Percentiles rank a stretch among this genome's conserved stretches.
Evolutionary conservation across 176 grass and related monocot species (phyloP).

Genomic region (Triticum timopheevii): DNA sequence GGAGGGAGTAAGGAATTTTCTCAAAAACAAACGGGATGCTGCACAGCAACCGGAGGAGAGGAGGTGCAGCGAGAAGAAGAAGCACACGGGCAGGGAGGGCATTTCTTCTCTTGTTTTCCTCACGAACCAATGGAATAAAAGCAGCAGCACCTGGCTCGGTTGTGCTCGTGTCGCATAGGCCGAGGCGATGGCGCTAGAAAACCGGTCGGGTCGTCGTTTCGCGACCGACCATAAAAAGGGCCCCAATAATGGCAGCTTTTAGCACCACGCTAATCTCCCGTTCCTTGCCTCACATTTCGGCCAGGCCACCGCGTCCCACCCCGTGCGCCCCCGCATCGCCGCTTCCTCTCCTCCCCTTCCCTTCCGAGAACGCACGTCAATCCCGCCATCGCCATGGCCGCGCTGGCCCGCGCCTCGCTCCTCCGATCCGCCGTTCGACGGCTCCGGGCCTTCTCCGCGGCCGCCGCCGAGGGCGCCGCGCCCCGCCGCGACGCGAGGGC

Average conservation of each 20-base stretch:
- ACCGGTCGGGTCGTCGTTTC: not conserved
- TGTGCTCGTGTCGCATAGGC: not conserved
- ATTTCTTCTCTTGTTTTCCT: not conserved
- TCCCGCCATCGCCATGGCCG: constrained; percentile 41
- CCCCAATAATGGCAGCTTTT: constrained; percentile 12
- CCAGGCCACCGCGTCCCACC: not conserved
- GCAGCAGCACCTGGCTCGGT: not conserved
- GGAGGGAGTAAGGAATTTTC: too few species aligned
- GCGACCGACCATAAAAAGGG: constrained; percentile 3
- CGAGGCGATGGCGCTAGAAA: constrained; percentile 17
- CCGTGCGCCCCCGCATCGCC: constrained; percentile 15
- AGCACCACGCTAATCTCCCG: not conserved
- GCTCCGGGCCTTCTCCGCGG: constrained; percentile 20
- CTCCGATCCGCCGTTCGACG: constrained; percentile 42
- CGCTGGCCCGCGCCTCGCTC: constrained; percentile 25
- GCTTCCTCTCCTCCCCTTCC: not conserved
- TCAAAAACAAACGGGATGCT: not conserved
- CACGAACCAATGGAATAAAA: not conserved
- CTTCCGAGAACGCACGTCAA: constrained; percentile 17
- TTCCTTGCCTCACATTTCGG: constrained; percentile 28
- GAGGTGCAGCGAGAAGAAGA: not conserved
- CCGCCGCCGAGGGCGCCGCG: not conserved
- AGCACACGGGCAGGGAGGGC: not conserved
- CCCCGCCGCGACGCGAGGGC: constrained; percentile 17
- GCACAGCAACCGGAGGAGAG: not conserved